Evolutionary conservation across 495 filamentous ascomycete genomes (phyloP), one percentile per base, ranked within the genome.

Genomic region (Podospora pseudopauciseta): DNA sequence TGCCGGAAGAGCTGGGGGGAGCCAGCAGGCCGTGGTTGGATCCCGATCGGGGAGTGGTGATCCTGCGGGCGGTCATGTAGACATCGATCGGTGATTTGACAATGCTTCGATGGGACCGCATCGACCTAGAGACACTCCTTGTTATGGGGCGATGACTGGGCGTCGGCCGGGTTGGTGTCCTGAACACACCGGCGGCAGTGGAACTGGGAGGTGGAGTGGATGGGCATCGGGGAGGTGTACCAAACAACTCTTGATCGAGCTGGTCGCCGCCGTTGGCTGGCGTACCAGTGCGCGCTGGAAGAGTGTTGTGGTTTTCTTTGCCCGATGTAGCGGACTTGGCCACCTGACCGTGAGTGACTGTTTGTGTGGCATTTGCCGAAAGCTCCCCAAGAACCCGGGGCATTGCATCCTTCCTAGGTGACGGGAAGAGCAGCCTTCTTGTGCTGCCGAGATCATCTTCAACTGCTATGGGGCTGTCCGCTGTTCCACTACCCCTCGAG

Each of bases 391-490:
- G 80, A 69, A 85, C 80, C 73, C 85, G 90, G 71, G 86, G 77
- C 64, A 82, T 78, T 20, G 85, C 83, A 59, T 87, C 86, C 70
- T 87, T 88, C 66, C 85, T 84, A 2, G 85, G 84, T 6, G 85
- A 86, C n/a, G 91, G 89, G 79, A 97, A 97, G 59, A 97, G 83
- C 44, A 93, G 78, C 74, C 94, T 86, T 74, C 92, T 86, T 27
- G 90, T 92, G 58, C 85, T 85, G 70, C 88, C 90, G 20, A 94
- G 80, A 32, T 77, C 73, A 49, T 78, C 73, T 67, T 91, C 85
- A 56, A 85, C 66, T 55, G 78, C 69, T 66, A 91, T 88, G 60
- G 93, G 88, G 71, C 86, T 87, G 71, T 87, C 80, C 64, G 86
- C 87, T 53, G 85, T 87, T 65, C 92, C 90, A 68, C 78, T 84